Evolutionary conservation across 176 grass and related monocot genomes (phyloP).

Genomic region (Tillandsia fasciculata): DNA sequence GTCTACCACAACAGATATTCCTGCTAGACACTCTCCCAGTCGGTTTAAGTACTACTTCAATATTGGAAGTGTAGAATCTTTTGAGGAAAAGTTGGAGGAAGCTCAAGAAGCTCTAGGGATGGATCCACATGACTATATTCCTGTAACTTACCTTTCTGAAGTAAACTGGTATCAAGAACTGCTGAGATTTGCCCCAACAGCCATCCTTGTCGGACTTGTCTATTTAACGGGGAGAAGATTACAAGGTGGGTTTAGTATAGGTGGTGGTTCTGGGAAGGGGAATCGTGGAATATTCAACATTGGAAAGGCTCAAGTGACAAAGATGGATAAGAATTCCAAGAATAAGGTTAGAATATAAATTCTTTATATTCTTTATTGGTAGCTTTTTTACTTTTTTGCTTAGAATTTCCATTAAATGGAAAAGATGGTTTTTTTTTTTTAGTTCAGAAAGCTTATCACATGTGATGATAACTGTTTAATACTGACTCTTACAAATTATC

Average conservation of each 20-base stretch:
- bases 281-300: constrained; percentile 63
- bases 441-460: background rate
- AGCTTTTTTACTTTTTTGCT: background rate
- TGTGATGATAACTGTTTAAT: background rate
- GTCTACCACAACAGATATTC: constrained; percentile 37
- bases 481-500: background rate
- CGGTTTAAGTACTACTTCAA: constrained; percentile 80
- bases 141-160: constrained; percentile 66
- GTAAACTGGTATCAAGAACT: constrained; percentile 53
- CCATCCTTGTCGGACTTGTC: constrained; percentile 49
- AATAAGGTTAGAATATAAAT: constrained; percentile 46
- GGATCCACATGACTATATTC: constrained; percentile 74
- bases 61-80: constrained; percentile 91
- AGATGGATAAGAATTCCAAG: constrained; percentile 91
- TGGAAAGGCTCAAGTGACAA: constrained; percentile 77
- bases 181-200: constrained; percentile 49
- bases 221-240: constrained; percentile 50
- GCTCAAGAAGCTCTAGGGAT: constrained; percentile 54
- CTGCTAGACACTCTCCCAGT: constrained; percentile 31
- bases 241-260: constrained; percentile 62
- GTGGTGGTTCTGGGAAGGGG: constrained; percentile 49
- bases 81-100: constrained; percentile 87
- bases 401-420: background rate
- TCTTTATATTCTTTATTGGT: background rate
- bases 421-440: background rate